Evolutionary conservation across 176 grass and related monocot genomes (phyloP).

Genomic region (Eragrostis nindensis): DNA sequence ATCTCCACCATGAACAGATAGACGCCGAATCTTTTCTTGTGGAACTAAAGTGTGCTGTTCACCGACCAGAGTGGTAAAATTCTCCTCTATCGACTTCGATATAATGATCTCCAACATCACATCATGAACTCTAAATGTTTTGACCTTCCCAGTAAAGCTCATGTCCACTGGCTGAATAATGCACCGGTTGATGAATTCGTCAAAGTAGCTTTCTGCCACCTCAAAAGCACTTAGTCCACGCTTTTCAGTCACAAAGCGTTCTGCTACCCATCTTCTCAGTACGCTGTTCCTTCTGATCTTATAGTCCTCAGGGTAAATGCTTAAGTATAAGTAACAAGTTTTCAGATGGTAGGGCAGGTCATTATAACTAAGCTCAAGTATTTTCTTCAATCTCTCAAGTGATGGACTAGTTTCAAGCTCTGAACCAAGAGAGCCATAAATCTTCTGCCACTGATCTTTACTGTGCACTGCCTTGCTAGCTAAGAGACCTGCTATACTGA

Average conservation of each 20-base stretch:
- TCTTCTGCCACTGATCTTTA: conserved; percentile 39
- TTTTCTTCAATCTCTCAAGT: conserved; percentile 49
- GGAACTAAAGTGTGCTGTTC: conserved; percentile 29
- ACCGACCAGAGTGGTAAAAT: conserved; percentile 36
- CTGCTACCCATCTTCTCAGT: conserved; percentile 45
- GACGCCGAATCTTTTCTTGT: conserved; percentile 35
- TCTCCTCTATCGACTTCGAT: conserved; percentile 45
- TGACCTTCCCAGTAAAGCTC: conserved; percentile 46
- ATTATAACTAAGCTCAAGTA: conserved; percentile 56
- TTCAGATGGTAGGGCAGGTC: conserved; percentile 53
- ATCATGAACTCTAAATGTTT: conserved; percentile 52
- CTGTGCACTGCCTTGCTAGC: conserved; percentile 13
- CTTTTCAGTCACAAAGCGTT: conserved; percentile 41
- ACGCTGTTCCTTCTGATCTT: conserved; percentile 45
- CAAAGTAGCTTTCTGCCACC: conserved; percentile 36
- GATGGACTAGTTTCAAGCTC: conserved; percentile 41
- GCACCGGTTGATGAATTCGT: conserved; percentile 42
- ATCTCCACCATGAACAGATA: conserved; percentile 40
- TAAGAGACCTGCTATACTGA: conserved; percentile 48
- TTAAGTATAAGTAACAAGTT: conserved; percentile 53
- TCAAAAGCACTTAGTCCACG: conserved; percentile 36
- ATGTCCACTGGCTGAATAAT: conserved; percentile 31
- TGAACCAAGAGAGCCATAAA: conserved; percentile 33
- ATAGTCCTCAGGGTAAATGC: conserved; percentile 38
- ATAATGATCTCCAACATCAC: conserved; percentile 52